Percentiles rank a stretch among this genome's conserved stretches.
Evolutionary conservation across 371 early-diverging fungal species (phyloP).

Genomic region (Mucor piriformis): DNA sequence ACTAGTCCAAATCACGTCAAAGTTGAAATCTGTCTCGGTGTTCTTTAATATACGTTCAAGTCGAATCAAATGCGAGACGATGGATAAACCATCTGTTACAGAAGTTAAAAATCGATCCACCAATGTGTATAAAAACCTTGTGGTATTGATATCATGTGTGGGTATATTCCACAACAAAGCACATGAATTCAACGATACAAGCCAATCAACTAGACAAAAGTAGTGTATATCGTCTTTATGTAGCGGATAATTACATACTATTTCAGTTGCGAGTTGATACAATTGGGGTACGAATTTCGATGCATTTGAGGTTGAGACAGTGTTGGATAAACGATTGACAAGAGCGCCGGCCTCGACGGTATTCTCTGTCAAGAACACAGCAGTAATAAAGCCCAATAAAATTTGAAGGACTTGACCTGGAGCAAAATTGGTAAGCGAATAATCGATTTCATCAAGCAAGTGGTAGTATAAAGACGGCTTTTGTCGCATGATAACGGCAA

Average conservation of each 20-base stretch:
- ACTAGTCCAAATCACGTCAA: conserved; percentile 38
- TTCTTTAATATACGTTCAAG: not conserved
- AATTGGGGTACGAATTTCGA: not conserved
- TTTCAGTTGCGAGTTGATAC: not conserved
- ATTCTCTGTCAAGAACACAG: conserved; percentile 21
- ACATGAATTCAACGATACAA: not conserved
- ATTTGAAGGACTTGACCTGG: not conserved
- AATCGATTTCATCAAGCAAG: conserved; percentile 32
- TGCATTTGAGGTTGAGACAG: not conserved
- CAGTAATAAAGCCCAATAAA: conserved; percentile 17
- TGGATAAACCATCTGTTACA: not conserved
- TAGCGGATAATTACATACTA: conserved; percentile 5
- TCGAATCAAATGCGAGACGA: conserved; percentile 11
- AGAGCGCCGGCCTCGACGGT: conserved; percentile 18
- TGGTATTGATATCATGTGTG: not conserved
- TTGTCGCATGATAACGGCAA: conserved; percentile 29
- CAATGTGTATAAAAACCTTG: conserved; percentile 2
- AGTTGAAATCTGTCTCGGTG: not conserved
- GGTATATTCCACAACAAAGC: not conserved
- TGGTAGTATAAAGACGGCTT: conserved; percentile 24
- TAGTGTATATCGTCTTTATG: not conserved
- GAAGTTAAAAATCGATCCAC: conserved; percentile 11
- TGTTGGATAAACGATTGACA: conserved; percentile 10
- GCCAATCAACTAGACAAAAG: conserved; percentile 10
- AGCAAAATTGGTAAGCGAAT: conserved; percentile 10